These are phyloP conservation scores for Trichoderma virens DNA, from an alignment of 495 filamentous ascomycete species.

Conservation along the genomic window DNA sequence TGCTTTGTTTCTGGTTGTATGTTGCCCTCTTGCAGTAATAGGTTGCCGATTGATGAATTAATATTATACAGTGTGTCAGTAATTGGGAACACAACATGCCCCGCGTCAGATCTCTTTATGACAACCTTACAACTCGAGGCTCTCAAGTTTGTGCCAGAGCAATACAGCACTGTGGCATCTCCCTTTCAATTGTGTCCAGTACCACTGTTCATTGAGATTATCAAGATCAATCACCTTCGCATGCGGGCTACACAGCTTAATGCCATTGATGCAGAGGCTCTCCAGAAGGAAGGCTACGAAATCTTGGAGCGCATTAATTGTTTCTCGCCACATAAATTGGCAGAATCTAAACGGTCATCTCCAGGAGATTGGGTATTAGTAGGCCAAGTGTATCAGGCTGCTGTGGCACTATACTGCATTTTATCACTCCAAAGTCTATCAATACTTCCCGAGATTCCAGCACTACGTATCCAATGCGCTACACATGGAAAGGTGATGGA, in stretches of 20 bases:
- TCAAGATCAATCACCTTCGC: constrained; percentile 22
- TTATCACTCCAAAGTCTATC: constrained; percentile 22
- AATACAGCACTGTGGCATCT: constrained; percentile 9
- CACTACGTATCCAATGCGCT: constrained; percentile 12
- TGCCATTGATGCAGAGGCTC: background rate
- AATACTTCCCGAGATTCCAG: constrained; percentile 15
- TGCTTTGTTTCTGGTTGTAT: constrained; percentile 20
- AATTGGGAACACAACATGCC: constrained; percentile 25
- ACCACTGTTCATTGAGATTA: constrained; percentile 20
- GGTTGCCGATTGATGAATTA: background rate
- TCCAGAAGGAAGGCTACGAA: constrained; percentile 12
- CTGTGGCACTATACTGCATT: constrained; percentile 27
- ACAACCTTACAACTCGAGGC: constrained; percentile 13
- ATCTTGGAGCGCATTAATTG: constrained; percentile 18
- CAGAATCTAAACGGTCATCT: constrained; percentile 17
- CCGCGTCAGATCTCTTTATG: constrained; percentile 20
- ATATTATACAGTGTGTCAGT: constrained; percentile 19
- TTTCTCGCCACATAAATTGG: constrained; percentile 23
- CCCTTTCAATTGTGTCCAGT: constrained; percentile 20
- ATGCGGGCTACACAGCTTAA: constrained; percentile 8
- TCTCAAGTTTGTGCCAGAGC: constrained; percentile 15
- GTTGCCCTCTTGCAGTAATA: constrained; percentile 1
- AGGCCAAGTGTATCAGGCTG: constrained; percentile 20
- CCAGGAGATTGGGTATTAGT: constrained; percentile 23
- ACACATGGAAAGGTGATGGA: constrained; percentile 14